Base-by-base conservation (phyloP, 2,329 filamentous ascomycete species). In the Erysiphe neolycopersici region DNA sequence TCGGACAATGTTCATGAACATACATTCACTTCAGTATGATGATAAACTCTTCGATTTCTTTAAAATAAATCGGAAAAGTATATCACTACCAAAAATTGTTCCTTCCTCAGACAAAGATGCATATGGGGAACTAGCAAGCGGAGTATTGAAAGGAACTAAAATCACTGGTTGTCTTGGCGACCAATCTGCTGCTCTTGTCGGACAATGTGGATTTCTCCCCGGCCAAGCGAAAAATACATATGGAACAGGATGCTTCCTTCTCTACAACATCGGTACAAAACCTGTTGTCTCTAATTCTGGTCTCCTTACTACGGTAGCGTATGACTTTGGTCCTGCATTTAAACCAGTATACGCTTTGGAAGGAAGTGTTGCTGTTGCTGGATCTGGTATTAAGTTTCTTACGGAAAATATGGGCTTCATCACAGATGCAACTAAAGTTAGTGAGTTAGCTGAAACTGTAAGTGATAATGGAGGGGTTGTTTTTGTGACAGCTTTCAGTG, bases 1-100 rank as follows among this genome's bases (percentile, higher is more conserved):
- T 3, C 66, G 80, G 50, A 87, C 81, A 38, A 84, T 85, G 80
- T 84, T 89, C 60, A 81, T 85, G 73, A 81, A 85, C 58, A 66
- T 87, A 30, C 67, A 79, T 53, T 80, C 71, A 1, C 64, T 83
- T 38, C 60, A 82, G 52, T 89, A 87, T 58, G 79, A 82, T 53
- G 69, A 79, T 41, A 67, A 69, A 43, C 67, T 85, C 41, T 62
- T 85, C 29, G 66, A 77, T 40, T 87, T 83, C 63, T 87, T 87
- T 62, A 66, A 71, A 37, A 60, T 87, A 38, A 76, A 85, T 57
- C 61, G 63, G 44, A 68, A 63, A 40, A 84, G 83, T 57, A 61
- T 87, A 46, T 66, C 66, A 41, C 64, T 89, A 32, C 79, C 81
- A n/a, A 74, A 74, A 54, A 84, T 87, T 51, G 73, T 83, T 10